These are phyloP conservation scores for Fusarium sarcochroum DNA, from an alignment of 2,329 filamentous ascomycete genomes.

Conservation along the genomic window DNA sequence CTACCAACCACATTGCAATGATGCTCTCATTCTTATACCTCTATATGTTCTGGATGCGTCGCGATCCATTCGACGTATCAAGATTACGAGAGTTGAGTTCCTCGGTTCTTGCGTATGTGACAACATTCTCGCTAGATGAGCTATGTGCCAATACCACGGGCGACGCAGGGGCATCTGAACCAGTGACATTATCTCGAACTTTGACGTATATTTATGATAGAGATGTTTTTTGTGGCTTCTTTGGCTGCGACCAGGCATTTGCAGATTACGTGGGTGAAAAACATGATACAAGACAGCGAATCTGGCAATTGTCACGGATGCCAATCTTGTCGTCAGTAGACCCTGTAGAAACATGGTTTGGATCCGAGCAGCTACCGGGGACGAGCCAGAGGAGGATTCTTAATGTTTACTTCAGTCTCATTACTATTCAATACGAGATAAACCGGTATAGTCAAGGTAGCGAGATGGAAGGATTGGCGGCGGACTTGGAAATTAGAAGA, in stretches of 20 bases:
- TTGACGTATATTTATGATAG: conserved; percentile 20
- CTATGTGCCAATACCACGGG: conserved; percentile 1
- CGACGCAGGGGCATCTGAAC: neutral
- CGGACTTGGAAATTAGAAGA: neutral
- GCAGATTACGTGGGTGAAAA: conserved; percentile 11
- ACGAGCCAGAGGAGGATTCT: neutral
- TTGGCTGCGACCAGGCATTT: conserved; percentile 4
- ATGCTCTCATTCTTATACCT: conserved; percentile 24
- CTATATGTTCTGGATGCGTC: conserved; percentile 22
- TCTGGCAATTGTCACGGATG: conserved; percentile 14
- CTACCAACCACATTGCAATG: conserved; percentile 1
- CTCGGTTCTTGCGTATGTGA: conserved; percentile 12
- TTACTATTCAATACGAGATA: conserved; percentile 17
- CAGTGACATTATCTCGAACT: conserved; percentile 1
- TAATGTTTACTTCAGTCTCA: conserved; percentile 12
- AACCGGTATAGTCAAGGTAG: conserved; percentile 16
- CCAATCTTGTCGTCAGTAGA: neutral
- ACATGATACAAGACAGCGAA: conserved; percentile 19
- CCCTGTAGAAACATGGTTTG: conserved; percentile 1
- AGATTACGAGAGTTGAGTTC: neutral
- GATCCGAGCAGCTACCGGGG: neutral
- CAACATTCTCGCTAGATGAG: conserved; percentile 9
- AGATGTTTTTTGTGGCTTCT: conserved; percentile 22
- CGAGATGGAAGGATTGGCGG: neutral
- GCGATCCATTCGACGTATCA: neutral